Conservation (phyloP, 164 flowering plant species). For the Magnolia officinalis region DNA sequence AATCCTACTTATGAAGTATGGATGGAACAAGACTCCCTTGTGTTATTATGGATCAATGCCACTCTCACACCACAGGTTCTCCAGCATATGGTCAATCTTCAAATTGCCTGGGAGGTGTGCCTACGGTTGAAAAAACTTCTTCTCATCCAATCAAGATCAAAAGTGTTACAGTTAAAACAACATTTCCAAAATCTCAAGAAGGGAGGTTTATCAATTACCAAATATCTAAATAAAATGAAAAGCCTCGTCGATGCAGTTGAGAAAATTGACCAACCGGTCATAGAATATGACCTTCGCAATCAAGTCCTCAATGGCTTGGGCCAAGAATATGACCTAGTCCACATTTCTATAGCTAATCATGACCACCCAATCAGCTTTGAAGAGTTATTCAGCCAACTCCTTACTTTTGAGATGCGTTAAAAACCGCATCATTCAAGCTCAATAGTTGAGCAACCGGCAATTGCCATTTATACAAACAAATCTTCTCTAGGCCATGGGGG, state of each 20-base stretch:
- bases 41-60: no score
- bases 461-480: not conserved
- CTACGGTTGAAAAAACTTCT: no score
- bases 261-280: not conserved
- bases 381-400: not conserved
- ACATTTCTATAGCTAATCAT: not conserved
- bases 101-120: no score
- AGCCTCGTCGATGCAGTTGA: not conserved
- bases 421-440: not conserved
- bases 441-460: not conserved
- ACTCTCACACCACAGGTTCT: no score
- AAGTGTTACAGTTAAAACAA: not conserved
- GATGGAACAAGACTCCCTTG: no score
- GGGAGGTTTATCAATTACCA: not conserved
- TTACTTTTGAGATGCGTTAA: not conserved
- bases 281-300: not conserved
- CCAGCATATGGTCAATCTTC: no score
- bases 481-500: not conserved
- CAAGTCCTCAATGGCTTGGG: not conserved
- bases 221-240: not conserved
- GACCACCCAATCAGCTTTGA: not conserved
- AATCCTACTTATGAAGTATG: no score
- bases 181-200: not conserved
- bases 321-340: not conserved
- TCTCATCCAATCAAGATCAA: not conserved